These are phyloP conservation scores for Verticillium longisporum DNA, from an alignment of 2,329 filamentous ascomycete genomes.

Conservation along the genomic window DNA sequence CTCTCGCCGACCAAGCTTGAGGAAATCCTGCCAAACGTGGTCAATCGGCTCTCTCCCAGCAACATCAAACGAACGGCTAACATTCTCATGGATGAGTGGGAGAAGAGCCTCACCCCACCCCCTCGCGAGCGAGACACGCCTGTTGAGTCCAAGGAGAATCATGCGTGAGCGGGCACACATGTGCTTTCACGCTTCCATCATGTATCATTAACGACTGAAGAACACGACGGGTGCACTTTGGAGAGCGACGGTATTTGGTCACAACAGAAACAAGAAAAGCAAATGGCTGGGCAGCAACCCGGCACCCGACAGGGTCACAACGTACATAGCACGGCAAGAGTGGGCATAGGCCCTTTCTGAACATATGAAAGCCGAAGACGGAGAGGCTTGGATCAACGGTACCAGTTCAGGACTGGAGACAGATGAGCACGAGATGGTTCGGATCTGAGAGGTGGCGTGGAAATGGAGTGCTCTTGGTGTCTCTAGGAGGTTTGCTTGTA, in stretches of 20 bases:
- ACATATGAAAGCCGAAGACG: not conserved
- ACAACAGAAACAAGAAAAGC: not conserved
- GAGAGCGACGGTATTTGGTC: not conserved
- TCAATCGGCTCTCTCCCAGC: conserved; percentile 65
- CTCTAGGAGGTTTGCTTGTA: not conserved
- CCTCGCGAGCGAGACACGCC: conserved; percentile 10
- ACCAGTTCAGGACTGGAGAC: not conserved
- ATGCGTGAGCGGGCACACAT: conserved; percentile 1
- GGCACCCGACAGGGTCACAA: too few species aligned
- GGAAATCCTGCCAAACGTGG: conserved; percentile 59
- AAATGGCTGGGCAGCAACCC: not conserved
- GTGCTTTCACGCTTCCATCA: not conserved
- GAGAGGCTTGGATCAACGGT: not conserved
- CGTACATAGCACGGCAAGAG: not conserved
- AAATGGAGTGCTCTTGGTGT: not conserved
- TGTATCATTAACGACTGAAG: not conserved
- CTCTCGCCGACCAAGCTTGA: conserved; percentile 38
- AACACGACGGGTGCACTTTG: not conserved
- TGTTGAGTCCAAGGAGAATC: conserved; percentile 10
- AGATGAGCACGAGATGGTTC: not conserved
- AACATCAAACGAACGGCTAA: conserved; percentile 79
- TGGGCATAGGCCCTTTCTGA: not conserved
- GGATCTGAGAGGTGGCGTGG: not conserved
- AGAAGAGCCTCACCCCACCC: conserved; percentile 63
- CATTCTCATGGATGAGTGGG: conserved; percentile 85